Evolutionary conservation across 192 early-diverging fungal species (phyloP), one percentile per base, ranked within the genome.

Genomic region (Backusella macrospora): DNA sequence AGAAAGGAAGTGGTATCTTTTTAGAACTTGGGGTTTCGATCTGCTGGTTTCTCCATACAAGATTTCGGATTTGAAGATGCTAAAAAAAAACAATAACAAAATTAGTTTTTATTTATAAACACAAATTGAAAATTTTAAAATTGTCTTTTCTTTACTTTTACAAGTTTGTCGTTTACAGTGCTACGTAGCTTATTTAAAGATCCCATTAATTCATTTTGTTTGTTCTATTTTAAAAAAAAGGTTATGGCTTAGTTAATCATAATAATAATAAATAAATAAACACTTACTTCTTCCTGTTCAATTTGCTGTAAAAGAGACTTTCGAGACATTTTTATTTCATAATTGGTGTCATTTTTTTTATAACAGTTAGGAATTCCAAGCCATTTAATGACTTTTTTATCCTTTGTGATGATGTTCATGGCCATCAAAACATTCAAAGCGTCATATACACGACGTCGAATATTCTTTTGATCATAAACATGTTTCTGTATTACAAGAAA

Each of bases 401-500:
- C 87, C 81, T 89, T 91, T 12, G 65, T 78, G 62, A 91, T 91
- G 37, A 91, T 89, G 18, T 74, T 83, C 72, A 91, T 83, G 5
- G 88, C 86, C 82, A 87, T 88, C 48, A 90, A 71, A 13, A 91
- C 88, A 66, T 91, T 91, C 44, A 91, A 76, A n/a, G 90, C 90
- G 78, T 91, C 90, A 68, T 91, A 91, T 0, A 91, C 90, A 23
- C 90, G 87, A 40, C 90, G 81, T 18, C 90, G 85, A 66, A 91
- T 89, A 65, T 90, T 91, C 77, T 91, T 86, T 52, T 84, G 82
- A 73, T 88, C 87, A 68, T 73, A 83, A 64, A 45, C 45, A 45
- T 55, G 45, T 15, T 70, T 76, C 72, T 77, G 38, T 45, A 65
- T 12, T 6, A 59, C n/a, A 18, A 59, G 9, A 59, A 43, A 43